Conservation (phyloP, 78 protist species). For the Polysphondylium violaceum region DNA sequence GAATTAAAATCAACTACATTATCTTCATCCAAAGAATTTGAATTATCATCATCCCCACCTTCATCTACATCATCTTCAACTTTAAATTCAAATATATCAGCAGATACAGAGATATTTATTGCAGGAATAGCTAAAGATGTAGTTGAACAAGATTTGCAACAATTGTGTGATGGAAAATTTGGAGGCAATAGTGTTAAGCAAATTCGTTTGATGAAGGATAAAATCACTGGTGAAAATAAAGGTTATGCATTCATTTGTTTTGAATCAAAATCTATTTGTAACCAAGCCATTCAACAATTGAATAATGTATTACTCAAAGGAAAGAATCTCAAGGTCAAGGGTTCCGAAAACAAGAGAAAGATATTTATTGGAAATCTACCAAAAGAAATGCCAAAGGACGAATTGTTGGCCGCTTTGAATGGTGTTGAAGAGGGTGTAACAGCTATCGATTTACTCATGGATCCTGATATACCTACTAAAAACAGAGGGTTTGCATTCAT, state of each 20-base stretch:
- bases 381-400: conserved; percentile 19
- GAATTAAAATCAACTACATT: too few species aligned
- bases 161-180: background rate
- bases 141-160: conserved; percentile 14
- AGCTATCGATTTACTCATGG: conserved; percentile 22
- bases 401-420: background rate
- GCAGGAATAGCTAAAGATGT: conserved; percentile 19
- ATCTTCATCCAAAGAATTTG: too few species aligned
- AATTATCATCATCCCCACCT: too few species aligned
- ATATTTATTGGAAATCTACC: conserved; percentile 61
- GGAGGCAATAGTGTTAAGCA: background rate
- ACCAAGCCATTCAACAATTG: background rate
- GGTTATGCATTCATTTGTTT: conserved; percentile 54
- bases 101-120: conserved; percentile 16
- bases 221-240: conserved; percentile 18
- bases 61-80: too few species aligned
- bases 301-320: conserved; percentile 32
- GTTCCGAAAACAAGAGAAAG: conserved; percentile 32
- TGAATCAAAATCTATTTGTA: conserved; percentile 31
- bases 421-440: conserved; percentile 8
- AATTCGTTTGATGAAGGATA: conserved; percentile 52
- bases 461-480: conserved; percentile 29
- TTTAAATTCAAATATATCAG: too few species aligned
- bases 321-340: conserved; percentile 19
- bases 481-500: conserved; percentile 69